Conservation (phyloP, 139 green algal species). For the Tetraselmis striata region DNA sequence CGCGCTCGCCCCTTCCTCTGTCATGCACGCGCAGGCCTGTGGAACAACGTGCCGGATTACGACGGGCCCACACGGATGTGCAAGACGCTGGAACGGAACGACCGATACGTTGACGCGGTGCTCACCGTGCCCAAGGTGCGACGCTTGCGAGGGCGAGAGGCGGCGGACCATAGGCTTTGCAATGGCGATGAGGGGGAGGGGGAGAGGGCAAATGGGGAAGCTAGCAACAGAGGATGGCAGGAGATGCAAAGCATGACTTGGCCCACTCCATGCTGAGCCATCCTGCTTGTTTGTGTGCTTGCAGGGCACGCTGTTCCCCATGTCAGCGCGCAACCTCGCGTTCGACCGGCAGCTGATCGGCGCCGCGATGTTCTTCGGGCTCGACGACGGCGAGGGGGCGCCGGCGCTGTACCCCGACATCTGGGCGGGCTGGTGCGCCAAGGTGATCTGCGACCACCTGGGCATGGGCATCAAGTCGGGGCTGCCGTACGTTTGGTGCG, state of each 20-base stretch:
- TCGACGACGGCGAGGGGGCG: slow-evolving; percentile 95
- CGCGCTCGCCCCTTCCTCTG: no score
- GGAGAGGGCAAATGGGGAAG: no score
- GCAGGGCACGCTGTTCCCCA: slow-evolving; percentile 86
- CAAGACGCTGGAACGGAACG: slow-evolving; percentile 93
- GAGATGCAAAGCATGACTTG: slow-evolving; percentile 5
- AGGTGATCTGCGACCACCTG: slow-evolving; percentile 95
- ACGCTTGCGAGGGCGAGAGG: no score
- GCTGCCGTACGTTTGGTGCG: slow-evolving; percentile 95
- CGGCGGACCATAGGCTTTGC: no score
- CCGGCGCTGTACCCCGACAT: slow-evolving; percentile 96
- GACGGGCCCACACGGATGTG: slow-evolving; percentile 96
- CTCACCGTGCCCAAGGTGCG: slow-evolving; percentile 86
- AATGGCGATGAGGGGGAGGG: no score
- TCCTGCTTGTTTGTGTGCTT: no score
- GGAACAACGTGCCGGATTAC: slow-evolving; percentile 98
- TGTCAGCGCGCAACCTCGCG: slow-evolving; percentile 97
- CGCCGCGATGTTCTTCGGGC: slow-evolving; percentile 94
- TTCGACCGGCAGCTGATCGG: slow-evolving; percentile 89
- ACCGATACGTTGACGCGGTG: slow-evolving; percentile 86
- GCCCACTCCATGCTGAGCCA: background rate
- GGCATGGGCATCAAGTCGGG: slow-evolving; percentile 89
- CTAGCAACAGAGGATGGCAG: no score
- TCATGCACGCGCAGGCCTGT: slow-evolving; percentile 81
- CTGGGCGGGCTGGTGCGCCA: slow-evolving; percentile 95